Percentiles rank a stretch among this genome's conserved stretches.
phyloP scores from a whole-genome alignment of 768 basidiomycete genomes.

The Lactarius psammicola region DNA sequence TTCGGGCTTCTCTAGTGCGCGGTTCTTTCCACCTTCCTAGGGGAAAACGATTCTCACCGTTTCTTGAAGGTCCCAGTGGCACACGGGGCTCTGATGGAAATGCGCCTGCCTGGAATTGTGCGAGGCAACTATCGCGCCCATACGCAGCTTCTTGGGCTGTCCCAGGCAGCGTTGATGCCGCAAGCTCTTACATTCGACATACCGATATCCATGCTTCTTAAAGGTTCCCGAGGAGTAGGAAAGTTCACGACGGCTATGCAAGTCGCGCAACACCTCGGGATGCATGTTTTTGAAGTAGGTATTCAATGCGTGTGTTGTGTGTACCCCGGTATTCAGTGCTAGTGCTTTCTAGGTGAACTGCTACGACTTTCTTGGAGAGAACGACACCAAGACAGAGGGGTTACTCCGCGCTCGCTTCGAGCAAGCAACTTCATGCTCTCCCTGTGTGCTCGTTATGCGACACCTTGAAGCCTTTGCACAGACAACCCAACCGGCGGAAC shows the following conservation, averaged over 20 bases:
- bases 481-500: constrained; percentile 60
- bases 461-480: constrained; percentile 78
- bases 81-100: background rate
- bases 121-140: constrained; percentile 38
- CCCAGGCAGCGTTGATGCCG: constrained; percentile 56
- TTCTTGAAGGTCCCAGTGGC: background rate
- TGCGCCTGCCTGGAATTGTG: background rate
- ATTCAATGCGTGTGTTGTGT: background rate
- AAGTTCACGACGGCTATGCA: constrained; percentile 64
- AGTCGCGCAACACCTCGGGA: constrained; percentile 62
- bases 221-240: constrained; percentile 77
- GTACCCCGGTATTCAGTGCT: constrained; percentile 6
- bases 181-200: constrained; percentile 60
- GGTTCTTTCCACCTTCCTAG: constrained; percentile 25
- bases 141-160: constrained; percentile 53
- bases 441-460: constrained; percentile 79
- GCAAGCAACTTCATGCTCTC: constrained; percentile 72
- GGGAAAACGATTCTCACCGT: background rate
- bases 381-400: constrained; percentile 69
- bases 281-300: constrained; percentile 76
- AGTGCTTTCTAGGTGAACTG: constrained; percentile 66
- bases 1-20: constrained; percentile 51
- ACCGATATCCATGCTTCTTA: constrained; percentile 69
- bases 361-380: constrained; percentile 79
- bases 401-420: constrained; percentile 71